These are phyloP conservation scores for Macrophomina pseudophaseolina DNA, from an alignment of 2,329 filamentous ascomycete species.

Conservation along the genomic window DNA sequence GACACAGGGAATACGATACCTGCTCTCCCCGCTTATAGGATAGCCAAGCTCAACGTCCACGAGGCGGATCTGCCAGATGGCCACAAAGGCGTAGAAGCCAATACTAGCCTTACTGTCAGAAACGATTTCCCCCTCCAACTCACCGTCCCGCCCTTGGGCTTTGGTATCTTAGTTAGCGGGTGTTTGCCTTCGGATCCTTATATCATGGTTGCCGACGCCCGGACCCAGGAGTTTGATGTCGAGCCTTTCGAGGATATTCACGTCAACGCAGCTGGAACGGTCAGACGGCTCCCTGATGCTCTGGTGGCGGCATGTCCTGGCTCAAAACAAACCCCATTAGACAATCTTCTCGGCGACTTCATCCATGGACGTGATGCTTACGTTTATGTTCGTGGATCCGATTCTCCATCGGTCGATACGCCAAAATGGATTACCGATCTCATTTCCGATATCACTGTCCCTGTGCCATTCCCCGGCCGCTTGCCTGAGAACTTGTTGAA, in stretches of 20 bases:
- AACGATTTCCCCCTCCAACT: slow-evolving; percentile 82
- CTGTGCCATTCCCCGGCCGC: slow-evolving; percentile 81
- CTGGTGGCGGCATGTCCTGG: slow-evolving; percentile 77
- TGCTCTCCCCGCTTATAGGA: slow-evolving; percentile 77
- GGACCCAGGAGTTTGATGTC: slow-evolving; percentile 70
- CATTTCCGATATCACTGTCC: slow-evolving; percentile 79
- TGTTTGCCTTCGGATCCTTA: slow-evolving; percentile 73
- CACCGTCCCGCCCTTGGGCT: slow-evolving; percentile 77
- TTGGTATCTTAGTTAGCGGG: slow-evolving; percentile 83
- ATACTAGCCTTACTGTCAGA: slow-evolving; percentile 72
- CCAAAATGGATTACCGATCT: slow-evolving; percentile 84
- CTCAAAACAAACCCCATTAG: slow-evolving; percentile 79
- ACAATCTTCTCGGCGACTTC: slow-evolving; percentile 79
- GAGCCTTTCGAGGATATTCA: slow-evolving; percentile 70
- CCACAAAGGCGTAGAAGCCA: slow-evolving; percentile 74
- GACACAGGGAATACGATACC: slow-evolving; percentile 67
- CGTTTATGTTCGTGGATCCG: slow-evolving; percentile 81
- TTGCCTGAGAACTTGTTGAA: slow-evolving; percentile 82
- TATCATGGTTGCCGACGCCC: slow-evolving; percentile 79
- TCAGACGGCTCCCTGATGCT: slow-evolving; percentile 74
- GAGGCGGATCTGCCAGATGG: slow-evolving; percentile 66
- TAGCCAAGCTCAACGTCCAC: slow-evolving; percentile 78
- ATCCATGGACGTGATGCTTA: slow-evolving; percentile 79
- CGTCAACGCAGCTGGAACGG: slow-evolving; percentile 72
- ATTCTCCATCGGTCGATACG: slow-evolving; percentile 67